These are phyloP conservation scores for Phycomyces blakesleeanus DNA, from an alignment of 192 early-diverging fungal species.

Conservation along the genomic window DNA sequence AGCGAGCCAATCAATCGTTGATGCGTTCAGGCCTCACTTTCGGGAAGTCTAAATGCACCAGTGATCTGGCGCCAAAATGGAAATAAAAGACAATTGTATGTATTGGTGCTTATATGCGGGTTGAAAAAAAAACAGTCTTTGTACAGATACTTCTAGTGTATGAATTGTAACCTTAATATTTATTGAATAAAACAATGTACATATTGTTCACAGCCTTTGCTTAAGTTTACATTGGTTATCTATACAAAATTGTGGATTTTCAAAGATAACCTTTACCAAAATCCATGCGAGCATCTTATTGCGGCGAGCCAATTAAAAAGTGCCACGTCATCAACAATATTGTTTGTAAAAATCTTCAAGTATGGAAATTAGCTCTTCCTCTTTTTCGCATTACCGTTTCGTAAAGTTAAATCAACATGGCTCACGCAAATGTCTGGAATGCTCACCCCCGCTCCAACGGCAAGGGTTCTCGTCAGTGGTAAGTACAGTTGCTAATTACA, in stretches of 20 bases:
- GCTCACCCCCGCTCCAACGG: conserved; percentile 96
- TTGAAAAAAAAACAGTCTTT: background rate
- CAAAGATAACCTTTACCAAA: background rate
- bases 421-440: conserved; percentile 97
- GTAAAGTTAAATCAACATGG: conserved; percentile 64
- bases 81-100: background rate
- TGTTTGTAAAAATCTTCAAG: conserved; percentile 1
- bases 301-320: background rate
- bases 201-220: background rate
- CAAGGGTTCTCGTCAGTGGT: conserved; percentile 99
- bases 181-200: no score
- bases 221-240: no score
- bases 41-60: background rate
- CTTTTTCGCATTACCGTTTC: background rate
- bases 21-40: background rate
- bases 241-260: background rate
- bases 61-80: background rate
- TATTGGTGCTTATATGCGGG: no score
- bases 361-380: background rate
- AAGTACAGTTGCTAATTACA: conserved; percentile 12
- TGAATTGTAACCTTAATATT: no score
- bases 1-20: background rate
- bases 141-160: no score
- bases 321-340: conserved; percentile 3
- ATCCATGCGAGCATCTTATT: background rate